Conservation (phyloP, 805 yeast species). For the Sugiyamaella smithiae region DNA sequence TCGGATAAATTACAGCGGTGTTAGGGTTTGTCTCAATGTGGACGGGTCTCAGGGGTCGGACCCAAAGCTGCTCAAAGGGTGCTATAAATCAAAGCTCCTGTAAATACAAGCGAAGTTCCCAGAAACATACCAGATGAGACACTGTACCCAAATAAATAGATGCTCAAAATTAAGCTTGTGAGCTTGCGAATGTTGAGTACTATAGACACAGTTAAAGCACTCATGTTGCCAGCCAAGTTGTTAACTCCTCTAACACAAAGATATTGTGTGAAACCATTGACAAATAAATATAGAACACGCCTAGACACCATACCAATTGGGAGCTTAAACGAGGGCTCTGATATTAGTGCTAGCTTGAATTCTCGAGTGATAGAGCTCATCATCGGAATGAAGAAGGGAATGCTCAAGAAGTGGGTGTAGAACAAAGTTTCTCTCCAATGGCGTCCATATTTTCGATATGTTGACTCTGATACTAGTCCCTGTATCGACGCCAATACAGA, state of each 20-base stretch:
- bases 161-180: slow-evolving; percentile 55
- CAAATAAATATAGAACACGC: slow-evolving; percentile 33
- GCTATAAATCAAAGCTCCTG: slow-evolving; percentile 52
- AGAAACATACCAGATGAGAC: slow-evolving; percentile 40
- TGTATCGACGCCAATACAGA: slow-evolving; percentile 53
- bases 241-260: slow-evolving; percentile 69
- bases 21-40: background rate
- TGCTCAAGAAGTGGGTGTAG: slow-evolving; percentile 53
- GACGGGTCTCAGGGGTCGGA: background rate
- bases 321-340: slow-evolving; percentile 15
- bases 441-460: slow-evolving; percentile 49
- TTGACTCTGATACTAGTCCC: slow-evolving; percentile 55
- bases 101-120: slow-evolving; percentile 53
- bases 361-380: slow-evolving; percentile 34
- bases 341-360: slow-evolving; percentile 27
- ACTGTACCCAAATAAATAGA: slow-evolving; percentile 48
- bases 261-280: slow-evolving; percentile 54
- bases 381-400: slow-evolving; percentile 51
- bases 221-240: slow-evolving; percentile 51
- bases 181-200: slow-evolving; percentile 61
- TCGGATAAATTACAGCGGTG: background rate
- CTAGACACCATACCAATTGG: slow-evolving; percentile 28
- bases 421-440: slow-evolving; percentile 67
- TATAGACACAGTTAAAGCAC: slow-evolving; percentile 63
- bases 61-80: background rate